Conservation (phyloP, 352 stramenopile genomes). For the Phytophthora rubi region DNA sequence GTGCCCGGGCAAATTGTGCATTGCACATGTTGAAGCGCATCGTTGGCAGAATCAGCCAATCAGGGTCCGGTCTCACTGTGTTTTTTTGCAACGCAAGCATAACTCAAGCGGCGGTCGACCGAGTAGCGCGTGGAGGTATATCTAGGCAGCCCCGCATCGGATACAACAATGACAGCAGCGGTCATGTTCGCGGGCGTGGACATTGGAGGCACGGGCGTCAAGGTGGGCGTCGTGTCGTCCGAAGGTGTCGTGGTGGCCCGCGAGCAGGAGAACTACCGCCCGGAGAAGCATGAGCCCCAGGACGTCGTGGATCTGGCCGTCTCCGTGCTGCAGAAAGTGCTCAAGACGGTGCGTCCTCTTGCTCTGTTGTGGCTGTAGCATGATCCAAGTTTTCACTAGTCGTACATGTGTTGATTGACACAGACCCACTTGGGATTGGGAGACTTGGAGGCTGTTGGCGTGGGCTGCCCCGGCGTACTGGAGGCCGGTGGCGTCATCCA, state of each 20-base stretch:
- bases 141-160: background rate
- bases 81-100: conserved; percentile 11
- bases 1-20: background rate
- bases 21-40: conserved; percentile 3
- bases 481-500: conserved; percentile 56
- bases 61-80: background rate
- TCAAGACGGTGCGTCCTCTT: conserved; percentile 43
- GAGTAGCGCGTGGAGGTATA: background rate
- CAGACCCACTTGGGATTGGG: conserved; percentile 40
- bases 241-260: conserved; percentile 56
- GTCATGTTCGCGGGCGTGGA: conserved; percentile 69
- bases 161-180: conserved; percentile 21
- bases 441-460: conserved; percentile 55
- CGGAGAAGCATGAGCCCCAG: conserved; percentile 48
- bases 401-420: background rate
- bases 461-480: conserved; percentile 72
- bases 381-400: conserved; percentile 13
- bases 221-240: conserved; percentile 66
- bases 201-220: conserved; percentile 78
- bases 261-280: conserved; percentile 51
- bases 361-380: background rate
- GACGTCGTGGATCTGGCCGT: conserved; percentile 62
- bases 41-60: conserved; percentile 16
- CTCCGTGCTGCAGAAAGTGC: conserved; percentile 45
- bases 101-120: conserved; percentile 7